A percentile compares a stretch with the other conserved stretches of the same genome.
Evolutionary conservation across 169 alveolate genomes (phyloP).

Genomic region (Eimeria tenella): DNA sequence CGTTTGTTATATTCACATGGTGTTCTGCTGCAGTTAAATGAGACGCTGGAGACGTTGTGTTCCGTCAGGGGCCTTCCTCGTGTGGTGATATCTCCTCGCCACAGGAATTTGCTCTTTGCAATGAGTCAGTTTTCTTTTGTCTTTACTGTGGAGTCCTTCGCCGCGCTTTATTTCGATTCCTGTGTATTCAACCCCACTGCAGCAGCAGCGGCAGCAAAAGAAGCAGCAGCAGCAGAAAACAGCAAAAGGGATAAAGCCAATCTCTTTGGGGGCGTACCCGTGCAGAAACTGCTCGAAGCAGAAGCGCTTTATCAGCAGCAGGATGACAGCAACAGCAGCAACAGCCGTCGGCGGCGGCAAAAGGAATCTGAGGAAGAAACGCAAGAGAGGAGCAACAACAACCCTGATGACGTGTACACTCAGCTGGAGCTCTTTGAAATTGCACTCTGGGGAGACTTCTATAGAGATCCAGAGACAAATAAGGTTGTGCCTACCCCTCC

Average conservation of each 20-base stretch:
- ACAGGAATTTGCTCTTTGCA: conserved; percentile 97
- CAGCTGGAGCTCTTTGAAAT: conserved; percentile 82
- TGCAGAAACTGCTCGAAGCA: conserved; percentile 3
- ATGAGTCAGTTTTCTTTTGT: conserved; percentile 95
- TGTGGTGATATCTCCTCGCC: conserved; percentile 91
- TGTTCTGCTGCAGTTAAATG: conserved; percentile 61
- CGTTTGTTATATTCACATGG: not conserved
- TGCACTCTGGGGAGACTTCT: conserved; percentile 90
- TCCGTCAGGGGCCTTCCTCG: conserved; percentile 58
- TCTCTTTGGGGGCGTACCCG: conserved; percentile 18
- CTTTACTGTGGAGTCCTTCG: conserved; percentile 96
- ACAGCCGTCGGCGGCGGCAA: not conserved
- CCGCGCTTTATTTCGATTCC: conserved; percentile 89
- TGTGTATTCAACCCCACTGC: conserved; percentile 75
- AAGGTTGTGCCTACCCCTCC: conserved; percentile 78
- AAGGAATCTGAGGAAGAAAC: conserved; percentile 30
- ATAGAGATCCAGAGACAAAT: conserved; percentile 82
- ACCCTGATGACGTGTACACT: conserved; percentile 51
- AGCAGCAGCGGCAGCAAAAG: not conserved
- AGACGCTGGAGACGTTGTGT: conserved; percentile 68
- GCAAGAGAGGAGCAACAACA: not conserved
- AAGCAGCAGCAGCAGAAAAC: not conserved
- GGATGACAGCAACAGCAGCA: not conserved
- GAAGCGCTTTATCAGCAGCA: conserved; percentile 39
- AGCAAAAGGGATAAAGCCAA: not conserved